Conservation (phyloP, 495 filamentous ascomycete species). For the Diplogelasinospora grovesii region DNA sequence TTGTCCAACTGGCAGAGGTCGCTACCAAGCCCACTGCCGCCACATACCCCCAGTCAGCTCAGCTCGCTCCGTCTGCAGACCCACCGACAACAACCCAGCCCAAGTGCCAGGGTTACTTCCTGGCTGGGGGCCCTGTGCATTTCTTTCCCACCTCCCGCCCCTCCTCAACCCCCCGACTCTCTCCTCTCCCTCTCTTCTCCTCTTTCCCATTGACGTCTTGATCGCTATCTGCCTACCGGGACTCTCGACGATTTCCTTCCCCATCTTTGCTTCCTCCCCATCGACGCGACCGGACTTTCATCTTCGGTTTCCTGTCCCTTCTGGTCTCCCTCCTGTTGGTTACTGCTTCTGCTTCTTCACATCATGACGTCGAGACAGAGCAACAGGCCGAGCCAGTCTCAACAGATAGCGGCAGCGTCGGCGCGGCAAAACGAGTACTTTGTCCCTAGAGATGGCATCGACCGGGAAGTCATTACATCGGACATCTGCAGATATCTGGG, state of each 20-base stretch:
- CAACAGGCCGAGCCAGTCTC: slow-evolving; percentile 26
- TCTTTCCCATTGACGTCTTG: slow-evolving; percentile 6
- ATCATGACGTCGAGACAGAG: slow-evolving; percentile 31
- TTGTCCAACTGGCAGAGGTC: slow-evolving; percentile 15
- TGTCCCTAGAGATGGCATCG: slow-evolving; percentile 81
- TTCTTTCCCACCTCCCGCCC: slow-evolving; percentile 13
- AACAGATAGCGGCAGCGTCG: slow-evolving; percentile 25
- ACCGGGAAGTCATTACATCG: slow-evolving; percentile 87
- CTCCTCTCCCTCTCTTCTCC: slow-evolving; percentile 12
- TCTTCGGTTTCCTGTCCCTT: background rate
- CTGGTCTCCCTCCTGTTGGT: background rate
- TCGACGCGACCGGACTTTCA: no score
- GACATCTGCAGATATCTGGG: slow-evolving; percentile 93
- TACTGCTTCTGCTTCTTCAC: slow-evolving; percentile 3
- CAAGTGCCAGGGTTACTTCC: slow-evolving; percentile 21
- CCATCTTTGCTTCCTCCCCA: background rate
- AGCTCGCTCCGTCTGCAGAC: background rate
- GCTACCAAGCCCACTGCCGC: slow-evolving; percentile 14
- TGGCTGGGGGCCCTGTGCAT: slow-evolving; percentile 15
- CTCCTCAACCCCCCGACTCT: slow-evolving; percentile 13
- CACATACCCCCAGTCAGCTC: slow-evolving; percentile 13
- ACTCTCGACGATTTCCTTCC: background rate
- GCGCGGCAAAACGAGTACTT: slow-evolving; percentile 77
- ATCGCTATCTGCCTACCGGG: slow-evolving; percentile 2
- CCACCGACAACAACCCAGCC: slow-evolving; percentile 24